Conservation (phyloP, 2,329 filamentous ascomycete species). For the Fusarium verrucosum region DNA sequence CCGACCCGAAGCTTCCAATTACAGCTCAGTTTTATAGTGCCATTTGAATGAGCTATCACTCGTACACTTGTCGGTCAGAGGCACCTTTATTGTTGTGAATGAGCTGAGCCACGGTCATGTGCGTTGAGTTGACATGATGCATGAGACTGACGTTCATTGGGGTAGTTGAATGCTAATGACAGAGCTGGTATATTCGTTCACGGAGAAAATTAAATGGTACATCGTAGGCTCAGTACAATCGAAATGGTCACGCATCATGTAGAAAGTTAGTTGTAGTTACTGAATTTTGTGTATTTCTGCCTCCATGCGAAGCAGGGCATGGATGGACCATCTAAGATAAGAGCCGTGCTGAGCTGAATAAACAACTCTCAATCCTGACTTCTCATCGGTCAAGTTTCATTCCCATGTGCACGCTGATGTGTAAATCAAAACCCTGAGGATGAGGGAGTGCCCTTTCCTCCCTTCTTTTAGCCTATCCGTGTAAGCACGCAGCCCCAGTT, state of each 20-base stretch:
- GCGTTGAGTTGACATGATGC: conserved; percentile 14
- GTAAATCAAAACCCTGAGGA: conserved; percentile 10
- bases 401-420: not conserved
- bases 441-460: conserved; percentile 22
- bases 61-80: not conserved
- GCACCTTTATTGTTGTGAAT: not conserved
- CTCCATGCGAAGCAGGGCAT: not conserved
- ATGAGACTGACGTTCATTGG: not conserved
- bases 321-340: not conserved
- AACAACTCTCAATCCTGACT: not conserved
- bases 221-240: not conserved
- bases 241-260: not conserved
- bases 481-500: conserved; percentile 28
- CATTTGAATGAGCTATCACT: not conserved
- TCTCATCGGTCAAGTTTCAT: not conserved
- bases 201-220: not conserved
- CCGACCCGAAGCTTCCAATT: conserved; percentile 11
- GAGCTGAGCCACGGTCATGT: conserved; percentile 5
- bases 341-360: not conserved
- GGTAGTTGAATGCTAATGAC: not conserved
- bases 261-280: not conserved
- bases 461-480: conserved; percentile 33
- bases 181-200: not conserved
- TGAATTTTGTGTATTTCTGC: conserved; percentile 6
- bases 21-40: not conserved